These are phyloP conservation scores for Fusarium sp. DNA, from an alignment of 2,329 filamentous ascomycete species.

Conservation along the genomic window DNA sequence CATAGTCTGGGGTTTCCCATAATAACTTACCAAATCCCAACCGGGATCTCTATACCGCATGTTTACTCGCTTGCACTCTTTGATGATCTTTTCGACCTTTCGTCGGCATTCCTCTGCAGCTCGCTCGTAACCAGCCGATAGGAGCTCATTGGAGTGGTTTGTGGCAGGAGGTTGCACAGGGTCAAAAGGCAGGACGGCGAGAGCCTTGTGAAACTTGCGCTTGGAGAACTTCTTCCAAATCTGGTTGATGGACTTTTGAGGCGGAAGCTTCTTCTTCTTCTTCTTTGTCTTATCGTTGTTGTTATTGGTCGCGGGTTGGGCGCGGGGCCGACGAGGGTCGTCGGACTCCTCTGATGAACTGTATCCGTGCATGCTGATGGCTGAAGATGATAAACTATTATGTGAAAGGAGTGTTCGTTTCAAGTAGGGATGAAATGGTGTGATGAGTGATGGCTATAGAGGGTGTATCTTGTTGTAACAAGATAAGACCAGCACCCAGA, in stretches of 20 bases:
- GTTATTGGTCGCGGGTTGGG: slow-evolving; percentile 51
- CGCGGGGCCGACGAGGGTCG: slow-evolving; percentile 56
- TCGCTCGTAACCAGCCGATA: slow-evolving; percentile 71
- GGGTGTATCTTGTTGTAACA: neutral
- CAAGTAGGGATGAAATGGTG: neutral
- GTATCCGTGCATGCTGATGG: slow-evolving; percentile 57
- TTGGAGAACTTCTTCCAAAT: slow-evolving; percentile 73
- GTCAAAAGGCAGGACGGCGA: slow-evolving; percentile 74
- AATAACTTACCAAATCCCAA: slow-evolving; percentile 64
- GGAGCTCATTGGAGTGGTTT: slow-evolving; percentile 68
- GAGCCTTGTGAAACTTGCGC: slow-evolving; percentile 72
- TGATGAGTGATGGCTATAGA: neutral
- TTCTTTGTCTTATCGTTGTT: slow-evolving; percentile 63
- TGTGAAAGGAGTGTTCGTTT: neutral
- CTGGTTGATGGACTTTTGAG: slow-evolving; percentile 74
- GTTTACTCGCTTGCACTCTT: slow-evolving; percentile 78
- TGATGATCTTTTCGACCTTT: slow-evolving; percentile 71
- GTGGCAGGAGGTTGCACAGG: slow-evolving; percentile 64
- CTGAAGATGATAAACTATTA: neutral
- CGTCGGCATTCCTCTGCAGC: slow-evolving; percentile 72
- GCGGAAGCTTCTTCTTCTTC: slow-evolving; percentile 62
- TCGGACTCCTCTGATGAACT: slow-evolving; percentile 64
- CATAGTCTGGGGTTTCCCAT: neutral
- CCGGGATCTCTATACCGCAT: slow-evolving; percentile 80
- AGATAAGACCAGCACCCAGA: slow-evolving; percentile 1